Percentiles rank a stretch among this genome's conserved stretches.
Conservation (phyloP, 2,329 filamentous ascomycete genomes). For the Bertia moriformis region DNA sequence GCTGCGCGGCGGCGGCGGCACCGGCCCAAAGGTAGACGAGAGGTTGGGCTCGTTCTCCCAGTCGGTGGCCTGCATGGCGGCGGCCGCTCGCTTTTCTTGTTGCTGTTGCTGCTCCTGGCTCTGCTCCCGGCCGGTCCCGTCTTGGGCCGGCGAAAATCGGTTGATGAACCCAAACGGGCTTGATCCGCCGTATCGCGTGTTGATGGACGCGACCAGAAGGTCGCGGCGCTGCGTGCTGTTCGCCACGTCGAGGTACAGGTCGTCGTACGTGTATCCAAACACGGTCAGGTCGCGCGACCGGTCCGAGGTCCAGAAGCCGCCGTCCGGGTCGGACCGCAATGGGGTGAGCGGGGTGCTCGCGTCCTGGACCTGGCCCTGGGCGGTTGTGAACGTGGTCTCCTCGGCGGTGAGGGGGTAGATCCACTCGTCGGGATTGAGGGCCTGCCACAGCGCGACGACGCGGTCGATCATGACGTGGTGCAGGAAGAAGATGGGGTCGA, state of each 20-base stretch:
- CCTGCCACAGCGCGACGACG: constrained; percentile 64
- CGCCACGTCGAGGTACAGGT: constrained; percentile 31
- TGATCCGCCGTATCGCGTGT: constrained; percentile 41
- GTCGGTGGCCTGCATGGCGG: not conserved
- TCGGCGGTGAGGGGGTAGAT: constrained; percentile 37
- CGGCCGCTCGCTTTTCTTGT: not conserved
- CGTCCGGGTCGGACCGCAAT: constrained; percentile 42
- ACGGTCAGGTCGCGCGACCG: constrained; percentile 38
- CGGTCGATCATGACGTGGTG: constrained; percentile 68
- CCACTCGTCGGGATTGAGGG: constrained; percentile 54
- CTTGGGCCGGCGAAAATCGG: too few species aligned
- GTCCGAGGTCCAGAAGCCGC: constrained; percentile 56
- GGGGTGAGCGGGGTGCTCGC: constrained; percentile 46
- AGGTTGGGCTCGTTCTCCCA: not conserved
- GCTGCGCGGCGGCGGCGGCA: too few species aligned
- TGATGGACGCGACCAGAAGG: constrained; percentile 32
- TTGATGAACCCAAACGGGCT: constrained; percentile 18
- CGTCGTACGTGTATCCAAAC: constrained; percentile 66
- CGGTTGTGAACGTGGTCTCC: constrained; percentile 46
- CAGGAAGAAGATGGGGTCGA: constrained; percentile 67
- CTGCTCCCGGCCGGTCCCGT: constrained; percentile 4
- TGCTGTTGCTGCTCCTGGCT: too few species aligned
- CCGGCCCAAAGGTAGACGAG: too few species aligned
- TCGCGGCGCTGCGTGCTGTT: constrained; percentile 20
- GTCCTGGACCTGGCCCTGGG: constrained; percentile 35